phyloP scores from a whole-genome alignment of 441 rosid genomes.

The Mallotus repandus region DNA sequence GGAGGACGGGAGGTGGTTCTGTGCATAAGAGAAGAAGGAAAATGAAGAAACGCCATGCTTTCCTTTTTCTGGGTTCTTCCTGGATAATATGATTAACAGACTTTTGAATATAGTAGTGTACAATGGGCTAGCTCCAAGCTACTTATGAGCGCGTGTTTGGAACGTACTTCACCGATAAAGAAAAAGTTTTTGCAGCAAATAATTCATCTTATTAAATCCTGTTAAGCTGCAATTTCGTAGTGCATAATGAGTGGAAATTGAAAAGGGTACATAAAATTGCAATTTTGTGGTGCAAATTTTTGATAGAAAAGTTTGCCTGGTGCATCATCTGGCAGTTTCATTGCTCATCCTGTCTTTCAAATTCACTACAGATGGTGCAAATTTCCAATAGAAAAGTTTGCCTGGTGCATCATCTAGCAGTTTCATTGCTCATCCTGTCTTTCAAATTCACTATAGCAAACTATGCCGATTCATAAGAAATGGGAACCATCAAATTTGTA shows the following conservation, averaged over 20 bases:
- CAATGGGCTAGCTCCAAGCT: not conserved
- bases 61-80: constrained; percentile 18
- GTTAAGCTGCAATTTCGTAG: no score
- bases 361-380: not conserved
- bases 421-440: not conserved
- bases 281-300: no score
- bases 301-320: no score
- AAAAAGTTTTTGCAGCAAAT: no score
- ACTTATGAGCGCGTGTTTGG: not conserved
- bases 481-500: no score
- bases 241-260: no score
- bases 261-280: no score
- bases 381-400: no score
- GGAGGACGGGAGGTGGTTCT: constrained; percentile 26
- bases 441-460: not conserved
- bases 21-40: constrained; percentile 32
- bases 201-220: no score
- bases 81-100: constrained; percentile 20
- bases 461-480: not conserved
- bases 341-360: not conserved
- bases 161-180: not conserved
- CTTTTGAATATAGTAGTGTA: not conserved
- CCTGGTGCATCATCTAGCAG: no score
- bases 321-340: no score
- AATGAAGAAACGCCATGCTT: constrained; percentile 37